A percentile compares a stretch with the other conserved stretches of the same genome.
Evolutionary conservation across 345 rosid genomes (phyloP).

Genomic region (Melaleuca quinquenervia): DNA sequence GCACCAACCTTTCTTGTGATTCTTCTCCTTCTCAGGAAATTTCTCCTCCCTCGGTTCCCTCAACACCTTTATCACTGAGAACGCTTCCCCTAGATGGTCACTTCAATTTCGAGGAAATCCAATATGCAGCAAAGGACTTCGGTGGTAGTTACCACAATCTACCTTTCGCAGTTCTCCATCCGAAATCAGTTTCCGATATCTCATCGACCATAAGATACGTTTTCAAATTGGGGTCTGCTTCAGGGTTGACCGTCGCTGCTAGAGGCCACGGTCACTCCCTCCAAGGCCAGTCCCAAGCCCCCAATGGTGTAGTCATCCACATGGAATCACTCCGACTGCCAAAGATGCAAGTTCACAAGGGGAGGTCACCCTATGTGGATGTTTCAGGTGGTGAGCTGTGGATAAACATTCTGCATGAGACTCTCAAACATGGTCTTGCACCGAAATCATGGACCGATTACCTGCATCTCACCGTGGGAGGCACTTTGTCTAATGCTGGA

Average conservation of each 20-base stretch:
- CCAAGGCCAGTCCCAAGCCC: conserved; percentile 86
- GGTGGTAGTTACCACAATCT: conserved; percentile 58
- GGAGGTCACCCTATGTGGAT: conserved; percentile 58
- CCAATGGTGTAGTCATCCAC: conserved; percentile 66
- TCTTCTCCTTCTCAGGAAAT: conserved; percentile 13
- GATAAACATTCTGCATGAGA: conserved; percentile 74
- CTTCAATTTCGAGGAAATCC: conserved; percentile 40
- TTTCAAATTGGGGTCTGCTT: conserved; percentile 42
- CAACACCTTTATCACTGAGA: conserved; percentile 19
- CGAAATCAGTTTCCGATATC: conserved; percentile 76
- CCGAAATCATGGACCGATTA: conserved; percentile 98
- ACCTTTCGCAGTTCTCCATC: conserved; percentile 68
- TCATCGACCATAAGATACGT: conserved; percentile 46
- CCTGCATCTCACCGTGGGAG: conserved; percentile 87
- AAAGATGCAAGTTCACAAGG: conserved; percentile 28
- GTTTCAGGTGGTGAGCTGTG: conserved; percentile 88
- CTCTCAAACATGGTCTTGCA: conserved; percentile 65
- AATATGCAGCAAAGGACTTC: conserved; percentile 72
- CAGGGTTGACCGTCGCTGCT: conserved; percentile 75
- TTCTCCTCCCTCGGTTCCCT: conserved; percentile 19
- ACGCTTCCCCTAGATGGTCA: conserved; percentile 51
- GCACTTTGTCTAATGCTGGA: conserved; percentile 88
- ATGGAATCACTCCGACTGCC: conserved; percentile 60
- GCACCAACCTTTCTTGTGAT: conserved; percentile 34
- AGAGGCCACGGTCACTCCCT: conserved; percentile 95